Evolutionary conservation across 768 basidiomycete genomes (phyloP).

Genomic region (Clitopilus hobsonii): DNA sequence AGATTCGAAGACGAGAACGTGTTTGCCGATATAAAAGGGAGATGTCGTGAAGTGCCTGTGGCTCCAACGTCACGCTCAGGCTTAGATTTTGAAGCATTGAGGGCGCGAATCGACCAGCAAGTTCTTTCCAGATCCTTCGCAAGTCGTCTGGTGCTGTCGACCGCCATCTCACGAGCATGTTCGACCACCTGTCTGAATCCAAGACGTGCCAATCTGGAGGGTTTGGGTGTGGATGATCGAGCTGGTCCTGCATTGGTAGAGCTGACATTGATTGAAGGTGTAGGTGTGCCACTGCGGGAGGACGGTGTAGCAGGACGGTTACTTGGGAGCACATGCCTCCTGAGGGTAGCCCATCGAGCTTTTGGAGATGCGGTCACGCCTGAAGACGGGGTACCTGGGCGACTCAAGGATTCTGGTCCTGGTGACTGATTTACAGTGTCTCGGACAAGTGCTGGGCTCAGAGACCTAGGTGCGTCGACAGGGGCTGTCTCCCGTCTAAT

Average conservation of each 20-base stretch:
- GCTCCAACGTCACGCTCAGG: constrained; percentile 17
- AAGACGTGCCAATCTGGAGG: constrained; percentile 44
- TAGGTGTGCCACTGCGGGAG: constrained; percentile 8
- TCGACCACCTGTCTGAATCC: constrained; percentile 67
- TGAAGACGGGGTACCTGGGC: background rate
- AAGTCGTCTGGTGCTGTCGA: constrained; percentile 46
- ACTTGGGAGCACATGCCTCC: constrained; percentile 47
- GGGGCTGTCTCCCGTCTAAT: background rate
- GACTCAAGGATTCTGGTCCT: background rate
- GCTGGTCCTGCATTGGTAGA: constrained; percentile 9
- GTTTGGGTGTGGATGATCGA: constrained; percentile 38
- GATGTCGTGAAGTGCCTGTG: constrained; percentile 31
- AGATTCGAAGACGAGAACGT: constrained; percentile 19
- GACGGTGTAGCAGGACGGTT: constrained; percentile 21
- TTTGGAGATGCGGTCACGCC: constrained; percentile 22
- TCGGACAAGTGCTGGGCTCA: background rate
- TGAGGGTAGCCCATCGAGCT: constrained; percentile 47
- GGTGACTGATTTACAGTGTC: background rate
- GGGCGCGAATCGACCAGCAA: constrained; percentile 48
- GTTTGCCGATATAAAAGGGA: constrained; percentile 38
- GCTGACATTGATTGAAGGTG: constrained; percentile 14
- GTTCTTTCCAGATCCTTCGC: constrained; percentile 53
- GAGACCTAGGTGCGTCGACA: background rate
- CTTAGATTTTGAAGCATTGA: constrained; percentile 28
- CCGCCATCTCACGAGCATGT: constrained; percentile 45